Evolutionary conservation across 2,329 filamentous ascomycete genomes (phyloP), one percentile per base, ranked within the genome.

Genomic region (Penicillium brevicompactum): DNA sequence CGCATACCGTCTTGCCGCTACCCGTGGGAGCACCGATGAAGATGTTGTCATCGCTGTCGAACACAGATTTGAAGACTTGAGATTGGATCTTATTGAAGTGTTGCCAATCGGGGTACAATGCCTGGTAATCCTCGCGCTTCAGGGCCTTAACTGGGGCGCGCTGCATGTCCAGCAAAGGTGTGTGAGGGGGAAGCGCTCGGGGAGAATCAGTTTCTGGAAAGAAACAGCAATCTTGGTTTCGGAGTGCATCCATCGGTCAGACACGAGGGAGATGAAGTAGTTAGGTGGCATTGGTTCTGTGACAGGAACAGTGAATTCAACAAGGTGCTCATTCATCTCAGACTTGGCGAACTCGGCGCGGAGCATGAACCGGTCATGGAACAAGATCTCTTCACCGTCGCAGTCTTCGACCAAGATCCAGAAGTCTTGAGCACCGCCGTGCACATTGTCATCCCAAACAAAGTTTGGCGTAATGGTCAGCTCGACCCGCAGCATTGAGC

Each of bases 401-500:
- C 92, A 96, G 67, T 99, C 95, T 74, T 99, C 95, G 3, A 96
- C 92, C 53, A 99, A 76, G 59, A 99, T 92, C 94, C 94, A 99
- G 77, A 97, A 99, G 63, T 86, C 91, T 76, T 99, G 92, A 0
- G 92, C 90, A 31, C 83, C 82, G 2, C 94, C 94, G 70, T 99
- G 94, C 3, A 99, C 73, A 24, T 86, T 82, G 60, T 94, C 91
- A 63, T 99, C 93, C 94, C 94, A 99, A 58, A 92, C 88, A 66
- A 99, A 99, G 67, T 92, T 96, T 1, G 94, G 94, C 2, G 90
- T 92, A 59, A 99, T 92, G 13, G 89, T 91, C 42, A 99, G 80
- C 72, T 96, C 93, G 40, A 97, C 84, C 44, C 91, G 87, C 16
- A 99, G 82, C 87, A 99, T 89, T 8, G 92, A 96, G 61, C 94